Conservation (phyloP, 2,329 filamentous ascomycete species). For the Myriangium duriaei region DNA sequence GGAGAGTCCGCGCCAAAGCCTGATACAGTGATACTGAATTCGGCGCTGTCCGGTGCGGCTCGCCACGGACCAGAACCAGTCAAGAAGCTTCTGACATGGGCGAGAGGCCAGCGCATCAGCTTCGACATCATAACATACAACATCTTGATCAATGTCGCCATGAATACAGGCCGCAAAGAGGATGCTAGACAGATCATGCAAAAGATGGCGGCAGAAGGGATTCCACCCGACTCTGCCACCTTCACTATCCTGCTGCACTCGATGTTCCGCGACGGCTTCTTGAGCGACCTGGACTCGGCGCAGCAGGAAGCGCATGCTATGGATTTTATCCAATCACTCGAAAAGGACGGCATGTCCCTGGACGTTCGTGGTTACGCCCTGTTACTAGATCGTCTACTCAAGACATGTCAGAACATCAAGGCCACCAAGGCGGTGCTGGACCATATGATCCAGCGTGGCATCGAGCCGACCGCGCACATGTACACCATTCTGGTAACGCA, state of each 20-base stretch:
- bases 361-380: slow-evolving; percentile 56
- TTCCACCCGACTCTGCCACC: slow-evolving; percentile 45
- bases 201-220: slow-evolving; percentile 31
- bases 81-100: slow-evolving; percentile 40
- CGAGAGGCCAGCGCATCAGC: slow-evolving; percentile 22
- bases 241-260: slow-evolving; percentile 60
- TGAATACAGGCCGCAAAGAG: slow-evolving; percentile 17
- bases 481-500: slow-evolving; percentile 62
- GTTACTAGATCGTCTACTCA: slow-evolving; percentile 54
- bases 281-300: slow-evolving; percentile 29
- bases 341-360: slow-evolving; percentile 42
- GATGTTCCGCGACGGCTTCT: slow-evolving; percentile 37
- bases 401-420: slow-evolving; percentile 29
- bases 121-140: slow-evolving; percentile 22
- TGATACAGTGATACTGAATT: slow-evolving; percentile 54
- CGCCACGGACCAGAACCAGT: slow-evolving; percentile 26
- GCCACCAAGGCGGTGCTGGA: slow-evolving; percentile 49
- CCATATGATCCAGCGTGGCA: slow-evolving; percentile 45
- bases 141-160: slow-evolving; percentile 20
- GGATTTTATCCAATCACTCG: slow-evolving; percentile 46
- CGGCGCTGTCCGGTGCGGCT: slow-evolving; percentile 46
- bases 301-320: slow-evolving; percentile 42
- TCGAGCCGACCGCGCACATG: slow-evolving; percentile 50
- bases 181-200: slow-evolving; percentile 27
- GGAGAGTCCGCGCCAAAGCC: slow-evolving; percentile 33